phyloP scores from a whole-genome alignment of 768 basidiomycete species.

The Phlegmacium glaucopus region DNA sequence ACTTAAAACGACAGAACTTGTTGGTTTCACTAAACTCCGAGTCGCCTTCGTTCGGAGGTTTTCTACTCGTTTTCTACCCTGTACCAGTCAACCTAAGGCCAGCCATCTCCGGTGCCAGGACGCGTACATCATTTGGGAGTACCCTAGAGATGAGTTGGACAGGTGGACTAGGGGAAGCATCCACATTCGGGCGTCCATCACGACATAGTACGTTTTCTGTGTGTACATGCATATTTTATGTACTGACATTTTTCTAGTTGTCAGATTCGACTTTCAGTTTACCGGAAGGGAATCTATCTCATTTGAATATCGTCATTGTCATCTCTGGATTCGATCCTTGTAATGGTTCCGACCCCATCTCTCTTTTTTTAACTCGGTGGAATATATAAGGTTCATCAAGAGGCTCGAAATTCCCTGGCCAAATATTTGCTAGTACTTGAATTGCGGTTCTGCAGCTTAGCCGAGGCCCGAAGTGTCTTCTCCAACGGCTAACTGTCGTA shows the following conservation, averaged over 20 bases:
- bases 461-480: no score
- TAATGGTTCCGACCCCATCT: no score
- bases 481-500: no score
- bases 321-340: no score
- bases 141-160: not conserved
- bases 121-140: not conserved
- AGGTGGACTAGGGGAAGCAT: not conserved
- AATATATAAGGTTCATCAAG: no score
- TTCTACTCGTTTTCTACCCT: constrained; percentile 13
- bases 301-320: constrained; percentile 9
- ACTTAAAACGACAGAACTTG: no score
- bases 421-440: not conserved
- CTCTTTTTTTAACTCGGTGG: no score
- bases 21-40: not conserved
- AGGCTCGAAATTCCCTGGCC: not conserved
- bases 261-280: constrained; percentile 2
- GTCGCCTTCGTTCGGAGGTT: not conserved
- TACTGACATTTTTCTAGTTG: not conserved
- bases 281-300: constrained; percentile 13
- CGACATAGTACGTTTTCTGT: constrained; percentile 1
- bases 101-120: not conserved
- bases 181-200: not conserved
- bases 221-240: not conserved
- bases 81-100: constrained; percentile 7
- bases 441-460: no score